phyloP scores from a whole-genome alignment of 2,329 filamentous ascomycete species.

The Venturia pyrina region DNA sequence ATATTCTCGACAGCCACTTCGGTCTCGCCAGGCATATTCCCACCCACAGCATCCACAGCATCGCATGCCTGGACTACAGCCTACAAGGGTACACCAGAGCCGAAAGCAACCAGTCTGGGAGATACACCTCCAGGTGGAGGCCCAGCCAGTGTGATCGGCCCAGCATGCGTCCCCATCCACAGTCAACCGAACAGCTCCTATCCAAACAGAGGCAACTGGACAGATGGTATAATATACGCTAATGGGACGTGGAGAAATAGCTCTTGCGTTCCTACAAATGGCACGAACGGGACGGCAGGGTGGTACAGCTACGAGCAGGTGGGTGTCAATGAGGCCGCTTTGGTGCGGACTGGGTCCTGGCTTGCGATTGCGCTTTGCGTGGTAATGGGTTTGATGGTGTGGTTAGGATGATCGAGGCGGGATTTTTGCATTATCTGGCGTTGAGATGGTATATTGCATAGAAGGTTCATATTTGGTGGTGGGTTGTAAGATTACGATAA shows the following conservation, averaged over 20 bases:
- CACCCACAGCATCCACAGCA: not conserved
- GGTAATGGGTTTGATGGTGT: not conserved
- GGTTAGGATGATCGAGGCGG: not conserved
- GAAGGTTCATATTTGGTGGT: not conserved
- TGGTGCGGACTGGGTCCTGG: not conserved
- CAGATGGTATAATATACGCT: not conserved
- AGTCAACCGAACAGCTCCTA: not conserved
- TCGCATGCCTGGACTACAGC: not conserved
- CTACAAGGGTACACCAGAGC: not conserved
- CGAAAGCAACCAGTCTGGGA: not conserved
- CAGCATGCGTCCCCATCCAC: not conserved
- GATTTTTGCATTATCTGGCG: not conserved
- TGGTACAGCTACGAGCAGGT: not conserved
- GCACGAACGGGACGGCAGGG: not conserved
- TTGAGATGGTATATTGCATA: not conserved
- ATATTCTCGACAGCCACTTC: not conserved
- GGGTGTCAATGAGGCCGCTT: not conserved
- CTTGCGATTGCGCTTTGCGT: not conserved
- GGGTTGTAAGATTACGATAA: too few species aligned
- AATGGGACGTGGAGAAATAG: not conserved
- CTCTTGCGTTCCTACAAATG: not conserved
- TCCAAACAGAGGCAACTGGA: not conserved
- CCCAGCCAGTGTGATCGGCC: not conserved
- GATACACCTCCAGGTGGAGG: not conserved
- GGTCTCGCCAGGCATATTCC: not conserved